These are phyloP conservation scores for Cordyceps pruinosa DNA, from an alignment of 2,329 filamentous ascomycete genomes.

Conservation along the genomic window DNA sequence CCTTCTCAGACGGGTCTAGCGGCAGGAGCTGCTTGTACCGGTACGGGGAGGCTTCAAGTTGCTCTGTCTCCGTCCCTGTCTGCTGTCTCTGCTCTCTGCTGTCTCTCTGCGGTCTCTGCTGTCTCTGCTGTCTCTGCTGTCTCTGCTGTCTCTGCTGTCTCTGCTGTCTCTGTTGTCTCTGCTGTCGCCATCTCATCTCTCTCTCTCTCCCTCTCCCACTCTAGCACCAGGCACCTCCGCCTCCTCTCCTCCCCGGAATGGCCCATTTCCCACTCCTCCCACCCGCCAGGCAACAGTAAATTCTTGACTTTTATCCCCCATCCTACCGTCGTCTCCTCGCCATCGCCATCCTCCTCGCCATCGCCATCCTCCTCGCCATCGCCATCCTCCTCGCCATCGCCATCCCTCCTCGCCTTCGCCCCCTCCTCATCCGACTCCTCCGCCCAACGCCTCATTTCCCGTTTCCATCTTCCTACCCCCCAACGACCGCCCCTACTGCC, in stretches of 20 bases:
- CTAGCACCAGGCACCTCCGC: background rate
- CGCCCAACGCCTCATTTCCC: background rate
- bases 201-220: background rate
- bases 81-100: background rate
- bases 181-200: background rate
- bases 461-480: background rate
- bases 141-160: too few species aligned
- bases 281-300: background rate
- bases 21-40: background rate
- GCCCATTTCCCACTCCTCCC: background rate
- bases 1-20: background rate
- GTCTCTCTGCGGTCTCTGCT: too few species aligned
- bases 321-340: constrained; percentile 1
- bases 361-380: background rate
- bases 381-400: background rate
- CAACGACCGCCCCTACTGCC: background rate
- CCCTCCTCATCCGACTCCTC: background rate
- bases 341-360: background rate
- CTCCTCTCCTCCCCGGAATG: background rate
- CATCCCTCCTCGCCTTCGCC: background rate
- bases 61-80: background rate
- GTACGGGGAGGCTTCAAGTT: background rate
- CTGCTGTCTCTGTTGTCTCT: background rate
- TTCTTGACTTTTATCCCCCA: background rate
- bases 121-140: background rate